Percentiles rank a stretch among this genome's conserved stretches.
phyloP scores from a whole-genome alignment of 2,329 filamentous ascomycete species.

The Lecanosticta acicola region DNA sequence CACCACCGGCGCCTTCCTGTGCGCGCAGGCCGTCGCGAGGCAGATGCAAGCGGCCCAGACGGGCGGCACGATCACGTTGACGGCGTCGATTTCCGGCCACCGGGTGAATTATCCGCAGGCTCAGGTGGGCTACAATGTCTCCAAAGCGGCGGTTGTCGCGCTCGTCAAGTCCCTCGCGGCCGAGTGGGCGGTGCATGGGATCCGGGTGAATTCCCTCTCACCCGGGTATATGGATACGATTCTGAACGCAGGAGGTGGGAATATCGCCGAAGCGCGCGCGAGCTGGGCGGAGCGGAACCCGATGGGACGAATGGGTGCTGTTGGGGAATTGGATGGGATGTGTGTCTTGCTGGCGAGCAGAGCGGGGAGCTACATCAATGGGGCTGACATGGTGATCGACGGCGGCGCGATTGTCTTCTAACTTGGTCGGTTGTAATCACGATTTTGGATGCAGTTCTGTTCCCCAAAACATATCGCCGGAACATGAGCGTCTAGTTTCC shows the following conservation, averaged over 20 bases:
- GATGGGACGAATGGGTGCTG: constrained; percentile 36
- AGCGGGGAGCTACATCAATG: constrained; percentile 35
- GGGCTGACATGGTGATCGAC: constrained; percentile 35
- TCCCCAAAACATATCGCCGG: too few species aligned
- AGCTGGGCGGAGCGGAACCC: constrained; percentile 34
- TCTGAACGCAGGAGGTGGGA: constrained; percentile 49
- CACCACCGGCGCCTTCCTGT: constrained; percentile 63
- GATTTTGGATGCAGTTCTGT: too few species aligned
- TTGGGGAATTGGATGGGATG: constrained; percentile 35
- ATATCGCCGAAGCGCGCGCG: constrained; percentile 30
- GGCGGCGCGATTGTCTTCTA: constrained; percentile 31
- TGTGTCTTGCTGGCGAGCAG: constrained; percentile 34
- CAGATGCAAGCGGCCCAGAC: constrained; percentile 49
- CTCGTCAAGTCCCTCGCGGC: constrained; percentile 62
- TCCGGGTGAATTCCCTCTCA: constrained; percentile 63
- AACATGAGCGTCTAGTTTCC: too few species aligned
- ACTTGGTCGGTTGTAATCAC: neutral
- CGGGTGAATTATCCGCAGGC: constrained; percentile 67
- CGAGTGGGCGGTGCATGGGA: constrained; percentile 67
- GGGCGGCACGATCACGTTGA: constrained; percentile 60
- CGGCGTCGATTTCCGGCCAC: constrained; percentile 63
- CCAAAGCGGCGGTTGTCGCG: constrained; percentile 61
- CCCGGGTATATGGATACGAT: constrained; percentile 76
- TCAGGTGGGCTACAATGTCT: constrained; percentile 66
- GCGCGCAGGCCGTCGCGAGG: constrained; percentile 58